A percentile compares a stretch with the other conserved stretches of the same genome.
Conservation (phyloP, 208 protist genomes). For the Leishmania guyanensis region DNA sequence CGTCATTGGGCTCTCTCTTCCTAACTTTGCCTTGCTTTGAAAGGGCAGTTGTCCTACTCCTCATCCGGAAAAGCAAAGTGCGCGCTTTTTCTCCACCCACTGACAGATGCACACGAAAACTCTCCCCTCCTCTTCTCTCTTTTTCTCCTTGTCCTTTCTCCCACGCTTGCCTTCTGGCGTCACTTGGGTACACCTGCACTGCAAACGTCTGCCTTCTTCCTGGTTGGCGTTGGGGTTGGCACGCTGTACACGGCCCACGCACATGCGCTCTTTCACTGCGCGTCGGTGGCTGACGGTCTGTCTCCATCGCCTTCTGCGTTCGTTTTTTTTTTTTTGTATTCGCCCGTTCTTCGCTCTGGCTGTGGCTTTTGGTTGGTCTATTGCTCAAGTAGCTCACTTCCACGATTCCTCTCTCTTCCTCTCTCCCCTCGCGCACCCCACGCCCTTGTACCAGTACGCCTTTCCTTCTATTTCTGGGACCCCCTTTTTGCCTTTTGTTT, state of each 20-base stretch:
- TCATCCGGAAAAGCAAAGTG: neutral
- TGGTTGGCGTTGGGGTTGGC: neutral
- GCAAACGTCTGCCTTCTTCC: neutral
- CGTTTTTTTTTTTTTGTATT: neutral
- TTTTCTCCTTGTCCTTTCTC: neutral
- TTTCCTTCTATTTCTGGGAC: neutral
- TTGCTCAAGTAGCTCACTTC: neutral
- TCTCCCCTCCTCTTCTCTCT: neutral
- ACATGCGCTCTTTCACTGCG: neutral
- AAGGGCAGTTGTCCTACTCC: neutral
- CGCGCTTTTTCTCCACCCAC: neutral
- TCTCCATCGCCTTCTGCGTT: neutral
- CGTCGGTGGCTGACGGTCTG: neutral
- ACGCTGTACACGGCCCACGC: neutral
- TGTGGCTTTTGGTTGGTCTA: neutral
- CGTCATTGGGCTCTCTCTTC: neutral
- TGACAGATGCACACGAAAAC: neutral
- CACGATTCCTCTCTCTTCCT: too few species aligned
- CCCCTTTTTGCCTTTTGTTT: neutral
- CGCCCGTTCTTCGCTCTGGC: neutral
- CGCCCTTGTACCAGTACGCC: constrained; percentile 2
- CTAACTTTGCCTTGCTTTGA: neutral
- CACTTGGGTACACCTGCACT: neutral
- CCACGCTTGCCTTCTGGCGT: neutral
- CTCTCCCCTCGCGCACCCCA: neutral